Evolutionary conservation across 2,329 filamentous ascomycete species (phyloP), one percentile per base, ranked within the genome.

Genomic region (Periconia digitata): DNA sequence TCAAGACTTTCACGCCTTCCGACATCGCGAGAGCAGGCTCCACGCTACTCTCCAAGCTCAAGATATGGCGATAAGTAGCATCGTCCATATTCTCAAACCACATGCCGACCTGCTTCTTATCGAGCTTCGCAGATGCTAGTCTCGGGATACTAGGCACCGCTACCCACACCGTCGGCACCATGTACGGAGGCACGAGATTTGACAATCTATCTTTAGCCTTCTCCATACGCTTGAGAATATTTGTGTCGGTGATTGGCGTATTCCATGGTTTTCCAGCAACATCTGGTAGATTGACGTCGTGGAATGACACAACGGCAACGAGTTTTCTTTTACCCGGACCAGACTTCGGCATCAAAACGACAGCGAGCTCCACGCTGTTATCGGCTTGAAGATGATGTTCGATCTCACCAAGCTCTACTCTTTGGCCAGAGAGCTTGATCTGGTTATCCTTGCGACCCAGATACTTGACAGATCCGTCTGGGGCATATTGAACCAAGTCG

Each of bases 31-130:
- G 51, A 21, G 44, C n/a, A 13, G 49, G 34, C n/a, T 62, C 58
- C 23, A 44, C 27, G 18, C 37, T 51, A 21, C 64, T 68, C 7
- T 72, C 70, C 6, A 69, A 55, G 2, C 69, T 64, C 46, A 76
- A 66, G 1, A 76, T 73, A 3, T 66, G 63, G 13, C 73, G 66
- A 34, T 74, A 76, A 0, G 63, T 65, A 0, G 63, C 54, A 2
- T 73, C 63, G n/a, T 73, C 66, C 54, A 75, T 66, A 35, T 56
- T 60, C 18, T 75, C 72, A 3, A 80, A 50, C 79, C 79, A 81
- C 1, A 58, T 56, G 2, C 67, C 66, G 15, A 76, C 62, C 40
- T 59, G 58, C 49, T 65, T 66, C 43, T 60, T 58, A 46, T 69
- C 65, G 6, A 64, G 46, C 45, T 69, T 69, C n/a, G 60, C 49